Conservation (phyloP, 2,329 filamentous ascomycete species). For the Beauveria caledonica region DNA sequence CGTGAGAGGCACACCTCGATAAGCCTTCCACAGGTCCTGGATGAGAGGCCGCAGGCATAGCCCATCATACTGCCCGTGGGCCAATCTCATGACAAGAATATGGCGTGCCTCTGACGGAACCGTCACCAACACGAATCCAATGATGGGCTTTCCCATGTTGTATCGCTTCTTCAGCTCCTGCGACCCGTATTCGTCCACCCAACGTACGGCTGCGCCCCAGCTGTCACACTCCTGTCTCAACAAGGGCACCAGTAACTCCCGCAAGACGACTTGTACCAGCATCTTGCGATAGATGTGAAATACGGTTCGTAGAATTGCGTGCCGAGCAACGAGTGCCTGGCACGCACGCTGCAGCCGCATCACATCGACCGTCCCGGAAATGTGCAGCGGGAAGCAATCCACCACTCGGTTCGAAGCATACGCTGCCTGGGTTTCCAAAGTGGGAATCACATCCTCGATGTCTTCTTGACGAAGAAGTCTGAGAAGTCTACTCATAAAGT, state of each 20-base stretch:
- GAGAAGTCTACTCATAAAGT: neutral
- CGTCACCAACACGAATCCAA: neutral
- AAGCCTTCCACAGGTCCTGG: neutral
- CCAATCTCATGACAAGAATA: neutral
- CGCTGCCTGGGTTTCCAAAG: neutral
- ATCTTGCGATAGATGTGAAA: neutral
- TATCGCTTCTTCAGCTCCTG: neutral
- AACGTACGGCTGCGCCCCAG: neutral
- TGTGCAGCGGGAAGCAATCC: slow-evolving; percentile 2
- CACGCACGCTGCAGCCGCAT: neutral
- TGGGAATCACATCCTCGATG: neutral
- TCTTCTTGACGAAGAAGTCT: neutral
- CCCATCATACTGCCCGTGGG: slow-evolving; percentile 1
- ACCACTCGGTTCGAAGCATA: neutral
- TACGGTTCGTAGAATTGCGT: neutral
- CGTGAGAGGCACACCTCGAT: neutral
- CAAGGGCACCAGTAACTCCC: neutral
- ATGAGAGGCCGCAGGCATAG: neutral
- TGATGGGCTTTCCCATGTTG: neutral
- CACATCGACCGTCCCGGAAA: neutral
- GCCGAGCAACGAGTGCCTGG: neutral
- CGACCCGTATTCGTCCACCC: neutral
- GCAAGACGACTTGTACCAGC: neutral
- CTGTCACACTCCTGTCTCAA: neutral
- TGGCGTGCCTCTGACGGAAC: neutral